Conservation (phyloP, 2,329 filamentous ascomycete genomes). For the Calonectria ilicicola region DNA sequence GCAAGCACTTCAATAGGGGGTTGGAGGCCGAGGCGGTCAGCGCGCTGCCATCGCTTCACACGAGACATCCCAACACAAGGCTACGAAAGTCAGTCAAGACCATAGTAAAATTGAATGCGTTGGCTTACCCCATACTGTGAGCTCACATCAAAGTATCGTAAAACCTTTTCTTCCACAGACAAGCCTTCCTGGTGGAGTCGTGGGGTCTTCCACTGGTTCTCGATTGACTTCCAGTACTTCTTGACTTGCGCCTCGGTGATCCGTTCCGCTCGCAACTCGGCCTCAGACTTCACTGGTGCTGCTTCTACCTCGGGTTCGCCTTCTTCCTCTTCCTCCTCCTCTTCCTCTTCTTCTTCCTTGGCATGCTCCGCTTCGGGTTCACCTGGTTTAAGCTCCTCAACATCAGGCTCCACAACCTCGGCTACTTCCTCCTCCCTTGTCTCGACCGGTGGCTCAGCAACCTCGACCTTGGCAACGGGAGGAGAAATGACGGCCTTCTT, state of each 20-base stretch:
- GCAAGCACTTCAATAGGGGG: slow-evolving; percentile 93
- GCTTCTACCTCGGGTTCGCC: slow-evolving; percentile 38
- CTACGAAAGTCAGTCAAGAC: slow-evolving; percentile 56
- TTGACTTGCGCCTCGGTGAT: slow-evolving; percentile 77
- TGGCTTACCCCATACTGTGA: slow-evolving; percentile 88
- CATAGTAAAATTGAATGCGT: not conserved
- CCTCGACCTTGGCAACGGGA: slow-evolving; percentile 50
- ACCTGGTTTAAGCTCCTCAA: slow-evolving; percentile 31
- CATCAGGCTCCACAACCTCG: slow-evolving; percentile 24
- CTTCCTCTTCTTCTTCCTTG: slow-evolving; percentile 36
- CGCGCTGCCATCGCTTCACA: slow-evolving; percentile 88
- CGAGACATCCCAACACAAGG: slow-evolving; percentile 89
- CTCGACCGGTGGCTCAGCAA: slow-evolving; percentile 37
- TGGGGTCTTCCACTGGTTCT: slow-evolving; percentile 74
- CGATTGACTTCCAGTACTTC: slow-evolving; percentile 81
- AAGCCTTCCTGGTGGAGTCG: slow-evolving; percentile 84
- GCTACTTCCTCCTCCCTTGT: slow-evolving; percentile 29
- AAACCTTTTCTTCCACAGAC: slow-evolving; percentile 81
- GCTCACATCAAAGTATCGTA: slow-evolving; percentile 93
- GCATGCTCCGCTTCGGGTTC: slow-evolving; percentile 32
- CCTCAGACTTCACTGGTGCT: slow-evolving; percentile 59
- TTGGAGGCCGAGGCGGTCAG: slow-evolving; percentile 82
- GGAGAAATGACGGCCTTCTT: slow-evolving; percentile 58
- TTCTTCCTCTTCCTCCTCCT: slow-evolving; percentile 43
- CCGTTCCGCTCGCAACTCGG: slow-evolving; percentile 70